A percentile compares a stretch with the other conserved stretches of the same genome.
Conservation (phyloP, 2,329 filamentous ascomycete genomes). For the Pseudocercospora macadamiae region DNA sequence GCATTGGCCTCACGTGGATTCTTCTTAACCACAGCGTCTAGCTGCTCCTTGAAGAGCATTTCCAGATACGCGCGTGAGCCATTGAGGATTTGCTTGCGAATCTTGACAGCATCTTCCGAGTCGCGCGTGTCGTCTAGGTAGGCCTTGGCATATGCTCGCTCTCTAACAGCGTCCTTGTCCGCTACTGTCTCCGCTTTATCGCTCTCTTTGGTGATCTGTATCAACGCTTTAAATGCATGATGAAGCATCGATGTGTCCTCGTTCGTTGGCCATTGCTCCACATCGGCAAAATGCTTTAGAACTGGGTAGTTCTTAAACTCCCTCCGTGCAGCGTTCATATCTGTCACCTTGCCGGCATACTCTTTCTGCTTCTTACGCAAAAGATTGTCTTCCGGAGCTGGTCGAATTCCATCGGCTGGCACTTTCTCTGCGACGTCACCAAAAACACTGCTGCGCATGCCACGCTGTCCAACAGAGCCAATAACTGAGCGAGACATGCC, state of each 20-base stretch:
- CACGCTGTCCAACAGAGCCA: slow-evolving; percentile 69
- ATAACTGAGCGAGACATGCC: slow-evolving; percentile 83
- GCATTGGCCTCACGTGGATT: slow-evolving; percentile 87
- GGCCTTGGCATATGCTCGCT: slow-evolving; percentile 73
- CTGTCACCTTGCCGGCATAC: slow-evolving; percentile 77
- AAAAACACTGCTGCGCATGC: slow-evolving; percentile 37
- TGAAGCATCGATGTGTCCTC: slow-evolving; percentile 65
- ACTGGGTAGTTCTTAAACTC: slow-evolving; percentile 71
- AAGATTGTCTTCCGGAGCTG: slow-evolving; percentile 71
- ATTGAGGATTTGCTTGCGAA: slow-evolving; percentile 77
- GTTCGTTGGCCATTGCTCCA: slow-evolving; percentile 71
- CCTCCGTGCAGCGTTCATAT: slow-evolving; percentile 73
- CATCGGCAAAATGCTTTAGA: slow-evolving; percentile 72
- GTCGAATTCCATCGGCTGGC: slow-evolving; percentile 47
- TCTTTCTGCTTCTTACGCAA: slow-evolving; percentile 81
- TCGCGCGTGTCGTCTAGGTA: slow-evolving; percentile 77
- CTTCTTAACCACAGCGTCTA: slow-evolving; percentile 77
- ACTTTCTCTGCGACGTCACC: slow-evolving; percentile 53
- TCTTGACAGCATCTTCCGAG: slow-evolving; percentile 64
- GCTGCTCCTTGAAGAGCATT: slow-evolving; percentile 74
- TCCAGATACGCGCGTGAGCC: slow-evolving; percentile 82
- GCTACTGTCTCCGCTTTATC: slow-evolving; percentile 61
- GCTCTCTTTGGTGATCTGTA: slow-evolving; percentile 76
- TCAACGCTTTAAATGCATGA: slow-evolving; percentile 80
- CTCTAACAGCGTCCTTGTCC: slow-evolving; percentile 67